A percentile compares a stretch with the other conserved stretches of the same genome.
Evolutionary conservation across 768 basidiomycete species (phyloP).

Genomic region (Psilocybe sp.): DNA sequence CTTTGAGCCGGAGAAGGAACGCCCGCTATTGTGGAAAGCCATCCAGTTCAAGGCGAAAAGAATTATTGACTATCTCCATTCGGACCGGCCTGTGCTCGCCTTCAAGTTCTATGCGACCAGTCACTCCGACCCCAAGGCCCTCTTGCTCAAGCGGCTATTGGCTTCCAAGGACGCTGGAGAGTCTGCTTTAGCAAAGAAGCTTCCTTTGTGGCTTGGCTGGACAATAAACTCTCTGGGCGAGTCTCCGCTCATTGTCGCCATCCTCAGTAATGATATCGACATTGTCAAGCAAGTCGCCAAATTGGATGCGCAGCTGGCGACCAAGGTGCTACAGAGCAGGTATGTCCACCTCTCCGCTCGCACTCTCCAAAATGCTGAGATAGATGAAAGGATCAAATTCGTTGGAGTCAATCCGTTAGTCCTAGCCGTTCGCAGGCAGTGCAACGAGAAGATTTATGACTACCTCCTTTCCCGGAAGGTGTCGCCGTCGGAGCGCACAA

Average conservation of each 20-base stretch:
- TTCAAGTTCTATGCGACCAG: conserved; percentile 47
- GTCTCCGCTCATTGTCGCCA: conserved; percentile 46
- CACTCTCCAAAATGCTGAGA: not conserved
- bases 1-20: conserved; percentile 1
- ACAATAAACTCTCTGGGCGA: conserved; percentile 43
- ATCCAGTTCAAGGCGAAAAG: conserved; percentile 24
- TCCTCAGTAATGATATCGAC: conserved; percentile 33
- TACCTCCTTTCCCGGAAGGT: conserved; percentile 47
- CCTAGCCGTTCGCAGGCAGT: conserved; percentile 33
- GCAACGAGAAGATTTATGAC: conserved; percentile 37
- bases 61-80: conserved; percentile 46
- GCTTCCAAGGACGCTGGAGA: conserved; percentile 4
- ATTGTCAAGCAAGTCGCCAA: conserved; percentile 42
- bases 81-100: conserved; percentile 44
- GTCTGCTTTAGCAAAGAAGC: conserved; percentile 32
- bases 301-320: conserved; percentile 40
- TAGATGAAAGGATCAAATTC: conserved; percentile 38
- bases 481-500: conserved; percentile 41
- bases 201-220: conserved; percentile 56
- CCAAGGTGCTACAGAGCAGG: conserved; percentile 39
- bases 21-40: conserved; percentile 45
- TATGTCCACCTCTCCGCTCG: conserved; percentile 18
- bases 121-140: conserved; percentile 39
- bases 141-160: conserved; percentile 33
- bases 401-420: conserved; percentile 42